Percentiles rank a stretch among this genome's conserved stretches.
Conservation (phyloP, 1,284 basidiomycete species). For the Cryptococcus sp. region DNA sequence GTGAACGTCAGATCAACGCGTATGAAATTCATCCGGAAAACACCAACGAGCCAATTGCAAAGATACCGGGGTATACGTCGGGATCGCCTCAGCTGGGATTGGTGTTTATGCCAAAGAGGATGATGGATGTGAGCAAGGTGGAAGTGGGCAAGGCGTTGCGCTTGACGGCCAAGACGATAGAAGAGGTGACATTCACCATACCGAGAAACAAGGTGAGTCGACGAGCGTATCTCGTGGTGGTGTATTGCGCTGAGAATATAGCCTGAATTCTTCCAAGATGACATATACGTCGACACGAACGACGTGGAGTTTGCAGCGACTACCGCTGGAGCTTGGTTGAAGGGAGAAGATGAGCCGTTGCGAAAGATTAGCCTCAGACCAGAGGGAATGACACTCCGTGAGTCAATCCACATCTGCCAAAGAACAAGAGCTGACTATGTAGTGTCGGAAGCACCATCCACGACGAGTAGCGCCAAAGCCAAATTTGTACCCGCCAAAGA, state of each 20-base stretch:
- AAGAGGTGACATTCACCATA: conserved; percentile 48
- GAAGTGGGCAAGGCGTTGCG: conserved; percentile 46
- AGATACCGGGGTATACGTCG: conserved; percentile 43
- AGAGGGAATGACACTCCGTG: conserved; percentile 42
- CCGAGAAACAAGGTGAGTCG: conserved; percentile 44
- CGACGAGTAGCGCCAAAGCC: conserved; percentile 16
- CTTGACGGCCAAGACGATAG: conserved; percentile 44
- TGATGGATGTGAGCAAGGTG: conserved; percentile 46
- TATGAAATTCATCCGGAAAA: conserved; percentile 43
- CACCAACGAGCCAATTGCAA: conserved; percentile 29
- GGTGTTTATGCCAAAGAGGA: conserved; percentile 45
- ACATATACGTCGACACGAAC: conserved; percentile 47
- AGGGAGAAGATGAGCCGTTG: conserved; percentile 20
- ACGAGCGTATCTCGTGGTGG: background rate
- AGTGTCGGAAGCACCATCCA: conserved; percentile 40
- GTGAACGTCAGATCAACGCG: conserved; percentile 47
- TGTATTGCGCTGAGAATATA: conserved; percentile 1
- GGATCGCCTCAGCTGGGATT: conserved; percentile 45
- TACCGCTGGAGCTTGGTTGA: conserved; percentile 36
- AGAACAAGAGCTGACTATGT: background rate
- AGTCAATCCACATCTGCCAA: conserved; percentile 10
- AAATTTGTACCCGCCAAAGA: conserved; percentile 41
- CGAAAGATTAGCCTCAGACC: conserved; percentile 35
- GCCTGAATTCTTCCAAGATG: conserved; percentile 51
- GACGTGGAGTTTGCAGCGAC: conserved; percentile 27